Percentiles rank a stretch among this genome's conserved stretches.
phyloP scores from a whole-genome alignment of 345 rosid species.

The Sisymbrium altissimum region DNA sequence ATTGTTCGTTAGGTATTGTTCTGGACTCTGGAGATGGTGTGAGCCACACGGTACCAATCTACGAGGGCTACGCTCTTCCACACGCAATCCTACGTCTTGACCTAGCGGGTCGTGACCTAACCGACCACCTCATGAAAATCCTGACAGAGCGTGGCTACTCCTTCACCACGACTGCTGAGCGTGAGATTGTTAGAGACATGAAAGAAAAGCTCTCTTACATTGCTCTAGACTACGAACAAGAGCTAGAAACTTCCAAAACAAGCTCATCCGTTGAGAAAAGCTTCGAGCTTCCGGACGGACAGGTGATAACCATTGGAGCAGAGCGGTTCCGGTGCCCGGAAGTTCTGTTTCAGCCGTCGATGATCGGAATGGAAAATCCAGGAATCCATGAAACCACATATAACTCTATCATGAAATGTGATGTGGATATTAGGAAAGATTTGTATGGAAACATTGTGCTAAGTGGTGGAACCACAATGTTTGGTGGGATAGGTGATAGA shows the following conservation, averaged over 20 bases:
- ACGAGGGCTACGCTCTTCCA: constrained; percentile 69
- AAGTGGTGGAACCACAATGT: constrained; percentile 76
- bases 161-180: constrained; percentile 70
- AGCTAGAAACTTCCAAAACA: constrained; percentile 56
- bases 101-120: constrained; percentile 69
- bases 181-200: constrained; percentile 72
- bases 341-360: constrained; percentile 63
- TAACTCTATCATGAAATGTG: constrained; percentile 72
- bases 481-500: constrained; percentile 67
- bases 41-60: constrained; percentile 71
- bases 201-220: constrained; percentile 66
- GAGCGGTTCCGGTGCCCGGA: constrained; percentile 69
- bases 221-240: constrained; percentile 66
- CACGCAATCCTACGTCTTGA: constrained; percentile 72
- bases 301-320: constrained; percentile 65
- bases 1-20: constrained; percentile 49
- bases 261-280: constrained; percentile 66
- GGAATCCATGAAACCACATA: constrained; percentile 73
- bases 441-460: constrained; percentile 68
- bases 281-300: constrained; percentile 69
- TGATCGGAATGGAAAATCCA: constrained; percentile 70
- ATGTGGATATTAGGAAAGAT: constrained; percentile 69
- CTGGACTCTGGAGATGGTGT: constrained; percentile 75
- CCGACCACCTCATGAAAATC: constrained; percentile 66
- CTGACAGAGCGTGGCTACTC: constrained; percentile 77